phyloP scores from a whole-genome alignment of 345 rosid species.

The Bruguiera parviflora region DNA sequence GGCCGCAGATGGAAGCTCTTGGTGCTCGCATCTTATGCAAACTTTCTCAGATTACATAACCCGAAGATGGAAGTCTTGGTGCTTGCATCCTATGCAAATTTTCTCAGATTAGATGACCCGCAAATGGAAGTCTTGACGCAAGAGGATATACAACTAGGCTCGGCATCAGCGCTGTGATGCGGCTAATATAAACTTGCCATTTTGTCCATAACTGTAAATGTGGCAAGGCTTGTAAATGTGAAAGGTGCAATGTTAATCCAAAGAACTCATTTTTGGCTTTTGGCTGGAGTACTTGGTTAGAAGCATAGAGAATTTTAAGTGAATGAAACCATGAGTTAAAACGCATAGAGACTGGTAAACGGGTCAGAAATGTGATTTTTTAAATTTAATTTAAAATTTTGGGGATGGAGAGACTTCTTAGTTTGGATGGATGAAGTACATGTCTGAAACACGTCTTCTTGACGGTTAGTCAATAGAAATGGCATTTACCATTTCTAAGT shows the following conservation, averaged over 20 bases:
- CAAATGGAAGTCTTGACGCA: not conserved
- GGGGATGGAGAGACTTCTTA: not conserved
- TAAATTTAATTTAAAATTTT: not conserved
- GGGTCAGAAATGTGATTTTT: conserved; percentile 4
- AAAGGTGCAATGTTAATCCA: conserved; percentile 17
- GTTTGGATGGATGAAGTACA: not conserved
- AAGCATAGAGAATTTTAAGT: conserved; percentile 21
- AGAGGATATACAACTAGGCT: conserved; percentile 8
- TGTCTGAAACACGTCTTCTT: not conserved
- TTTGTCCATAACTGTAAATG: conserved; percentile 33
- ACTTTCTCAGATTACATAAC: too few relatives aligned
- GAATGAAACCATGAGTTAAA: conserved; percentile 6
- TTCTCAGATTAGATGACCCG: not conserved
- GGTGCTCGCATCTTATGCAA: not conserved
- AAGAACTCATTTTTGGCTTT: conserved; percentile 3
- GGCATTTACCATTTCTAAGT: too few relatives aligned
- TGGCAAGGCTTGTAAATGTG: conserved; percentile 36
- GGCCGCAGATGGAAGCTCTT: not conserved
- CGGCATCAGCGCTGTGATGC: conserved; percentile 7
- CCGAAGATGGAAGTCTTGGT: not conserved
- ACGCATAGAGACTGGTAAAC: conserved; percentile 3
- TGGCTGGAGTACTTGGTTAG: conserved; percentile 13
- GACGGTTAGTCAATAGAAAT: not conserved
- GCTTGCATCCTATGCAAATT: not conserved
- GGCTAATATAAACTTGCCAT: conserved; percentile 14